phyloP scores from a whole-genome alignment of 805 yeast genomes.

The Pichia paraexigua region DNA sequence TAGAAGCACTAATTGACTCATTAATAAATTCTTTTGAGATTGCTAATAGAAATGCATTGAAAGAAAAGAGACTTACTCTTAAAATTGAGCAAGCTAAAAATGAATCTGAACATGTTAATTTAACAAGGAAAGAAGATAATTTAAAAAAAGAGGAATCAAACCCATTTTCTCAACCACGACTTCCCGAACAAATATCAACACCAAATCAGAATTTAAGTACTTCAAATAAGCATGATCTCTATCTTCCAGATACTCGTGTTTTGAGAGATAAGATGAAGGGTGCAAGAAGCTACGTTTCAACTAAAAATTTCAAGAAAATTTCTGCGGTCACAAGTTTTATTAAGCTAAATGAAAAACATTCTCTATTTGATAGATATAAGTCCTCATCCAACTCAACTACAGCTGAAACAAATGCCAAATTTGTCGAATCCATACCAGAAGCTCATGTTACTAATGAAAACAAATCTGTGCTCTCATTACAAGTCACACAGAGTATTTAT shows the following conservation, averaged over 20 bases:
- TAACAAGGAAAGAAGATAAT: background rate
- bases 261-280: slow-evolving; percentile 11
- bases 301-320: slow-evolving; percentile 19
- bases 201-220: background rate
- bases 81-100: slow-evolving; percentile 21
- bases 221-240: slow-evolving; percentile 4
- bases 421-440: background rate
- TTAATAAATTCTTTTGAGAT: slow-evolving; percentile 39
- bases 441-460: slow-evolving; percentile 8
- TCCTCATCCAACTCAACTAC: slow-evolving; percentile 6
- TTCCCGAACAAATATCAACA: background rate
- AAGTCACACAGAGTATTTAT: slow-evolving; percentile 52
- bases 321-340: slow-evolving; percentile 36
- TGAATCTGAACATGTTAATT: background rate
- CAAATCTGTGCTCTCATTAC: slow-evolving; percentile 28
- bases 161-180: background rate
- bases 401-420: background rate
- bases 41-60: slow-evolving; percentile 30
- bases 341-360: slow-evolving; percentile 40
- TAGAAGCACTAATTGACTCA: slow-evolving; percentile 45
- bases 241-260: slow-evolving; percentile 11
- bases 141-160: background rate
- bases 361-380: slow-evolving; percentile 27
- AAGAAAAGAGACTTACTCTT: slow-evolving; percentile 27
- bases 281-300: slow-evolving; percentile 9